Base-by-base conservation (phyloP, 2,329 filamentous ascomycete genomes). In the Xylariaceae sp. region DNA sequence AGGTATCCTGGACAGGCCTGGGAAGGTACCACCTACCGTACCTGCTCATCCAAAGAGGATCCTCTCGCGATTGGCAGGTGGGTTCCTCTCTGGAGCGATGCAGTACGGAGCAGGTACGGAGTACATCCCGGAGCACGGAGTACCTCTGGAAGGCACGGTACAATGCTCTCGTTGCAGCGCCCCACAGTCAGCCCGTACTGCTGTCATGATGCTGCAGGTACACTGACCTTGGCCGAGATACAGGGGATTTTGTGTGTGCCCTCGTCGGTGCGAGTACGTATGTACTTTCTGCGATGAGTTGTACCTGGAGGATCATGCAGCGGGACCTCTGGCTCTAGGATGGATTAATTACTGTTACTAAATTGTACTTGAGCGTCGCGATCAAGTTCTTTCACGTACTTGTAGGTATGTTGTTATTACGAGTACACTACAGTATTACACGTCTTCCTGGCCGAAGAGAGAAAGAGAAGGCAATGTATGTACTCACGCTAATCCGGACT, bases 151-250 rank as follows among this genome's bases (percentile, higher is more conserved):
- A 61, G 58, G 15, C 56, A 44, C 51, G 56, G 48, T 64, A 64
- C 62, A 58, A 60, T 55, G 45, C 53, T 17, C 53, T 17, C 53
- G 57, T 58, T 57, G 62, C 62, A 62, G 57, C 58, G 60, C 61
- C 56, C 61, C 63, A 63, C 59, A 53, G 58, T 61, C 63, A 64
- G 63, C 63, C 63, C 61, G 61, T 63, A 63, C 63, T 54, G 58
- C 55, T 61, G 58, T 53, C 61, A 58, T 44, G 17, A 18, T 18
- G 17, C 63, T 61, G 61, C 63, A 64, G 63, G 61, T 64, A 64
- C 63, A 61, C 55, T 23, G 37, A 13, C 37, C 52, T 51, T 62
- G 59, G 60, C 51, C 30, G 15, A 35, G 56, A 55, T 61, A 56
- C 53, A 58, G 57, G 60, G 56, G 56, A 50, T 53, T 34, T 50